A percentile compares a stretch with the other conserved stretches of the same genome.
phyloP scores from a whole-genome alignment of 129 eudicot genomes.

The Chrysanthemum lavandulifolium region DNA sequence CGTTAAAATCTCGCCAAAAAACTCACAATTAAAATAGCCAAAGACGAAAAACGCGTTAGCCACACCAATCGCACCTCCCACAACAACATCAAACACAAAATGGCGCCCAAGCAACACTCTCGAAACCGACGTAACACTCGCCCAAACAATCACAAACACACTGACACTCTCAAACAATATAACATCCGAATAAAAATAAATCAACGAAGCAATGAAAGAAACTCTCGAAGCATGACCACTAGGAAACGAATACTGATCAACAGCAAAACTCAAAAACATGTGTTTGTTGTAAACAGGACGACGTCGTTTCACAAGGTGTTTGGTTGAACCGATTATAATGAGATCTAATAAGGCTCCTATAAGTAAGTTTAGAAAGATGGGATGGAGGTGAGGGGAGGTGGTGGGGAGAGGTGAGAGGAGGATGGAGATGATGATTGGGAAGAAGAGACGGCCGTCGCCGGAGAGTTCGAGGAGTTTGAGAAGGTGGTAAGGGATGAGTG shows the following conservation, averaged over 20 bases:
- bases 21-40: conserved; percentile 43
- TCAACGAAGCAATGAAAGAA: conserved; percentile 47
- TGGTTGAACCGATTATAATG: conserved; percentile 48
- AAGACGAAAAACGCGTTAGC: conserved; percentile 53
- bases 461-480: conserved; percentile 73
- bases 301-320: conserved; percentile 66
- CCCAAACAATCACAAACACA: conserved; percentile 49
- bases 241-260: conserved; percentile 89
- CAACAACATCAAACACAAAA: conserved; percentile 76
- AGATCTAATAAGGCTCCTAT: conserved; percentile 55
- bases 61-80: conserved; percentile 61
- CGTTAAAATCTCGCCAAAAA: conserved; percentile 26
- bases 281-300: conserved; percentile 70
- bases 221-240: conserved; percentile 86
- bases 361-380: conserved; percentile 48
- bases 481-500: conserved; percentile 55
- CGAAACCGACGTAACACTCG: conserved; percentile 60
- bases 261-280: conserved; percentile 57
- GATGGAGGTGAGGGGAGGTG: conserved; percentile 18
- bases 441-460: conserved; percentile 95
- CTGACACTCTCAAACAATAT: conserved; percentile 13
- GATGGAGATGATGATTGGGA: conserved; percentile 65
- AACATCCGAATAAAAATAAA: conserved; percentile 21
- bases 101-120: conserved; percentile 85
- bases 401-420: conserved; percentile 30